Evolutionary conservation across 768 basidiomycete species (phyloP).

Genomic region (Trametes cinnabarina): DNA sequence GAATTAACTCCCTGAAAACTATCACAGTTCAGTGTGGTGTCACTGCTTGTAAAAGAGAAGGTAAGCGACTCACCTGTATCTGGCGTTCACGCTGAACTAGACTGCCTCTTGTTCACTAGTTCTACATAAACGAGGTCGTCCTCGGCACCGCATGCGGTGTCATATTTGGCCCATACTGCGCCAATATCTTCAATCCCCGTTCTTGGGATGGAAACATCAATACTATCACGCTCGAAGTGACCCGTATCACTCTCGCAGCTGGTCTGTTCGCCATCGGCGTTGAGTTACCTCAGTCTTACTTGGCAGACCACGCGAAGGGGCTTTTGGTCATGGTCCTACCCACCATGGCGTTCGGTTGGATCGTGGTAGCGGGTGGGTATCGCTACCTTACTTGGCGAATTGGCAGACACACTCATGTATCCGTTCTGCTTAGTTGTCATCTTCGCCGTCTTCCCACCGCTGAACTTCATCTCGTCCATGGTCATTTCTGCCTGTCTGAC

Average conservation of each 20-base stretch:
- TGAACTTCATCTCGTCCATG: constrained; percentile 73
- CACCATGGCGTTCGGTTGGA: constrained; percentile 85
- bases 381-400: not conserved
- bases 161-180: constrained; percentile 69
- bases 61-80: constrained; percentile 32
- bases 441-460: constrained; percentile 64
- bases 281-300: constrained; percentile 84
- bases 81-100: not conserved
- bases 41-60: constrained; percentile 79
- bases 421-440: constrained; percentile 52
- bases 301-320: constrained; percentile 74
- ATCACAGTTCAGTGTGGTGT: constrained; percentile 77
- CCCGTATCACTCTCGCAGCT: constrained; percentile 83
- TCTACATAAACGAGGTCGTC: constrained; percentile 93
- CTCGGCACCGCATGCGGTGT: constrained; percentile 75
- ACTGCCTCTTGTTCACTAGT: constrained; percentile 32
- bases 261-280: constrained; percentile 95
- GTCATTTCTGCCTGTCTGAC: constrained; percentile 89
- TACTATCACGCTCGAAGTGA: constrained; percentile 81
- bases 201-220: constrained; percentile 59
- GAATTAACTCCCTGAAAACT: not conserved
- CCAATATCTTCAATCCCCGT: constrained; percentile 72
- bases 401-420: not conserved
- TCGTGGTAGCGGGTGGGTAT: constrained; percentile 60
- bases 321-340: constrained; percentile 70